Conservation (phyloP, 2,329 filamentous ascomycete genomes). For the Verticillium nubilum region DNA sequence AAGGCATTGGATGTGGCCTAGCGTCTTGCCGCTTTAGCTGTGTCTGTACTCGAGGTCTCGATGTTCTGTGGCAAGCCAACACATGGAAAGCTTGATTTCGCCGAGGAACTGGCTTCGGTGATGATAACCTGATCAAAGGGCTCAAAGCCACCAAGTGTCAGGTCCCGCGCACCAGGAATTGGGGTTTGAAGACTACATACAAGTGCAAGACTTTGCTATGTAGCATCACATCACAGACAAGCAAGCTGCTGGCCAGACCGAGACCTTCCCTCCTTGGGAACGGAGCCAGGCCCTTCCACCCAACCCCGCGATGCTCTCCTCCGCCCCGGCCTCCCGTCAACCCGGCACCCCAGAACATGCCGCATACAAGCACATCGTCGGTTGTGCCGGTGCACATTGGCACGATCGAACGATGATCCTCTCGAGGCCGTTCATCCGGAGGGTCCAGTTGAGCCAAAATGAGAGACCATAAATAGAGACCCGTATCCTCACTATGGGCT, state of each 20-base stretch:
- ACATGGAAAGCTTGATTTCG: too few relatives aligned
- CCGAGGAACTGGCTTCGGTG: too few relatives aligned
- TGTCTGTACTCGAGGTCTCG: not conserved
- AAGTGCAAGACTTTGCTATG: too few relatives aligned
- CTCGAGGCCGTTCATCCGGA: not conserved
- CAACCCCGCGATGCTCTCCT: not conserved
- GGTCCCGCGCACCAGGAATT: too few relatives aligned
- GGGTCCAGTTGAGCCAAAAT: not conserved
- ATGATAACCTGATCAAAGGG: too few relatives aligned
- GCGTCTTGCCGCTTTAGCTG: not conserved
- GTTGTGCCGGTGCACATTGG: not conserved
- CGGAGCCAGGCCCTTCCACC: not conserved
- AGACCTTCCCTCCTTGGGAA: not conserved
- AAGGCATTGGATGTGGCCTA: not conserved
- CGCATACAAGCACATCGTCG: not conserved
- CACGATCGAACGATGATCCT: not conserved
- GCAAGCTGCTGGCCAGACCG: not conserved
- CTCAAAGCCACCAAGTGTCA: too few relatives aligned
- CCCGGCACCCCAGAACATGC: not conserved
- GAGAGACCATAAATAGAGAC: not conserved
- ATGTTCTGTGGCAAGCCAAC: too few relatives aligned
- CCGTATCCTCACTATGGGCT: not conserved
- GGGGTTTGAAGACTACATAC: too few relatives aligned
- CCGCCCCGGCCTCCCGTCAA: not conserved
- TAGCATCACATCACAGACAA: not conserved